These are phyloP conservation scores for Fragaria ananassa DNA, from an alignment of 306 rosid genomes.

Conservation along the genomic window DNA sequence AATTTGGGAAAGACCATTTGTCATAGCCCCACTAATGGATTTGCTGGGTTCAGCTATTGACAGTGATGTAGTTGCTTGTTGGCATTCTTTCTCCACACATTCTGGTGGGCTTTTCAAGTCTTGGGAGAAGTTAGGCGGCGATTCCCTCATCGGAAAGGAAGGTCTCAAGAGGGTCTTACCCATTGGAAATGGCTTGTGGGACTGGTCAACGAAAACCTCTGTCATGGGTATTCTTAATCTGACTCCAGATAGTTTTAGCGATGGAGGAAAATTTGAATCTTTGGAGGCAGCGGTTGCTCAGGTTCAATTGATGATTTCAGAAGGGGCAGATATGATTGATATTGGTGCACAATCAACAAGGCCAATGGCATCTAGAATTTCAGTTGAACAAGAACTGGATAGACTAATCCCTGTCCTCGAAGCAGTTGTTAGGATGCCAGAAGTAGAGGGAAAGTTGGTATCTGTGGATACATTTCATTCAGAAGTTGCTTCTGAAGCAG, in stretches of 20 bases:
- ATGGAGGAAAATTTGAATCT: slow-evolving; percentile 70
- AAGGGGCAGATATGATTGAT: slow-evolving; percentile 90
- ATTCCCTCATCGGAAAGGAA: slow-evolving; percentile 71
- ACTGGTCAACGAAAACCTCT: slow-evolving; percentile 65
- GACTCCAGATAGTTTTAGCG: slow-evolving; percentile 94
- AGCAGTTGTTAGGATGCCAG: slow-evolving; percentile 66
- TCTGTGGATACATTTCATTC: slow-evolving; percentile 89
- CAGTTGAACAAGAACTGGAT: slow-evolving; percentile 66
- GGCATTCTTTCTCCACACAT: slow-evolving; percentile 76
- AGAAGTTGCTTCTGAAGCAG: slow-evolving; percentile 80
- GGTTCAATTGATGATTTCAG: slow-evolving; percentile 67
- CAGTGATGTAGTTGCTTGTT: slow-evolving; percentile 56
- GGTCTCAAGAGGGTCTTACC: slow-evolving; percentile 84
- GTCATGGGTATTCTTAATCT: slow-evolving; percentile 86
- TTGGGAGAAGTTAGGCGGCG: slow-evolving; percentile 82
- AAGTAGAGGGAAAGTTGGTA: slow-evolving; percentile 65
- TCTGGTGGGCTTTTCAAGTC: slow-evolving; percentile 50
- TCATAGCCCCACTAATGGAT: slow-evolving; percentile 86
- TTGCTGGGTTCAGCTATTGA: slow-evolving; percentile 65
- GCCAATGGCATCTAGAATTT: slow-evolving; percentile 64
- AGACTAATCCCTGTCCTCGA: slow-evolving; percentile 79
- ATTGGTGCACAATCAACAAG: slow-evolving; percentile 88
- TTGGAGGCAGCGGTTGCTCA: slow-evolving; percentile 66
- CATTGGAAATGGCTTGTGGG: slow-evolving; percentile 52
- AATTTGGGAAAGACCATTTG: slow-evolving; percentile 95